Evolutionary conservation across 495 filamentous ascomycete species (phyloP), one percentile per base, ranked within the genome.

Genomic region (Stereocaulon alpinum): DNA sequence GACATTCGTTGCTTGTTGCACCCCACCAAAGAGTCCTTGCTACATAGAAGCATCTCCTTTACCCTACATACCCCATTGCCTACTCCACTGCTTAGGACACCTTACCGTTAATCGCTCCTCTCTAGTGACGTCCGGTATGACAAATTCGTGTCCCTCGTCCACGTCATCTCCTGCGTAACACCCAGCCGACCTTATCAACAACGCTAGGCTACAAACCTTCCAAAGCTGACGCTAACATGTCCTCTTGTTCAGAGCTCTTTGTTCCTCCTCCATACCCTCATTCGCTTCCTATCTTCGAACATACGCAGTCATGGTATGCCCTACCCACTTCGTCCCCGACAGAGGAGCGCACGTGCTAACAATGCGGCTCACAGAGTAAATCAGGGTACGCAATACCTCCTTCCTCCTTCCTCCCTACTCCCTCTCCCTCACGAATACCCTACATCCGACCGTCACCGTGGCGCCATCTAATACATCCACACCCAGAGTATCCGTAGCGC

Each of bases 401-500:
- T 32, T 63, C 41, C 22, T 58, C 67, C 40, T 5, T 42, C 66
- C 54, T 54, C 67, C 54, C 58, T 58, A 64, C 40, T 59, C 59
- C 48, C 41, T 59, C 52, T 50, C 55, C 59, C 63, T 54, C 59
- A 30, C 51, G 60, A 54, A 54, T 34, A 30, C 37, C 40, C 5
- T 52, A 43, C 60, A 59, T 52, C 42, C 65, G 30, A 34, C 24
- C 29, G 22, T 29, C 45, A 27, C 27, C 43, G 17, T 27, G 29
- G 2, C 53, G 48, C 44, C 41, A 5, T 54, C 24, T 37, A 56
- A 40, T n/a, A 17, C 18, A 22, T 40, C 32, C 6, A 10, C 37
- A n/a, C 61, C 51, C 69, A 96, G 92, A 77, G 90, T 93, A 65
- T 76, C 81, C 58, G 81, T 97, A 63, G 70, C 76, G 60, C 80